Evolutionary conservation across 2,329 filamentous ascomycete species (phyloP), one percentile per base, ranked within the genome.

Genomic region (Paecilomyces formosus): DNA sequence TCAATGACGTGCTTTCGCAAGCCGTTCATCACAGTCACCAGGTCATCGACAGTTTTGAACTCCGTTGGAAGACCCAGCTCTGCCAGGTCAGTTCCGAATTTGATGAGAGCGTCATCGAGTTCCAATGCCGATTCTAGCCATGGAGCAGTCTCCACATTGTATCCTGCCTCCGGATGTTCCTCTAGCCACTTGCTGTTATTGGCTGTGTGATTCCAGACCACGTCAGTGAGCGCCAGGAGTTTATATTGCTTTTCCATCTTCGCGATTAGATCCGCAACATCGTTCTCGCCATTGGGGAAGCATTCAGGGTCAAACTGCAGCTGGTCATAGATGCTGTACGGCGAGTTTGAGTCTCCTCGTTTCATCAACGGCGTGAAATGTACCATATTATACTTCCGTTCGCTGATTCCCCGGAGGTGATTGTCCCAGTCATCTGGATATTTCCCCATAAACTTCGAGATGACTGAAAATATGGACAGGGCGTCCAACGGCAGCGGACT

Each of bases 381-480:
- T 60, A 99, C 86, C 92, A 97, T 97, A 77, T 99, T 99, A 81
- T 99, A 99, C 53, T 92, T 92, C 61, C 94, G 84, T 68, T 89
- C 85, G 71, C 90, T 89, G 72, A 99, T 96, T 28, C 94, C 92
- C 58, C 84, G 82, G 58, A 99, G 78, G 72, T 97, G 93, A 55
- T 85, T 88, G 71, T 97, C 86, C 92, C 93, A 99, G 68, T 96
- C 90, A 15, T 81, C 81, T 0, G 93, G 91, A 70, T 94, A 96
- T 69, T 88, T 87, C 62, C 94, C 94, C 90, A 99, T 95, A 77
- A 97, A 97, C 76, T 99, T 99, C 71, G 93, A 97, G 62, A 99
- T 90, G 58, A 93, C 83, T 11, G 94, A 97, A 76, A 97, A 96
- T 64, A 97, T 84, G 13, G 91, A 95, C 55, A 99, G 80, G 0